Evolutionary conservation across 495 filamentous ascomycete species (phyloP).

Genomic region (Elaphomyces granulatus): DNA sequence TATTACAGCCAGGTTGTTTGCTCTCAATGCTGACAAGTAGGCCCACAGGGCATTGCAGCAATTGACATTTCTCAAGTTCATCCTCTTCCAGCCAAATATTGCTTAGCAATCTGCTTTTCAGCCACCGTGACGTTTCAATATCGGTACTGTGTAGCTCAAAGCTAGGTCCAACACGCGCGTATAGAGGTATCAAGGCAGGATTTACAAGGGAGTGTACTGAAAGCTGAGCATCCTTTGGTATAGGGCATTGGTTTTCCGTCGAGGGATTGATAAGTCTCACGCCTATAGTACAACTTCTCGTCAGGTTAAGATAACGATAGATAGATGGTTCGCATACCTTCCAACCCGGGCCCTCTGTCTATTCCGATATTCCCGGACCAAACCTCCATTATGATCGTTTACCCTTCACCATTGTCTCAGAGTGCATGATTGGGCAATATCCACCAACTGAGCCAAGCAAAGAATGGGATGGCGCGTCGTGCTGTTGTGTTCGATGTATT

Average conservation of each 20-base stretch:
- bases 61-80: slow-evolving; percentile 18
- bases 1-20: slow-evolving; percentile 8
- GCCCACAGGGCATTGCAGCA: slow-evolving; percentile 28
- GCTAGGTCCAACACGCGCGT: slow-evolving; percentile 36
- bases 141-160: slow-evolving; percentile 31
- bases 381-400: slow-evolving; percentile 4
- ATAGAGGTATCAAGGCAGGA: slow-evolving; percentile 32
- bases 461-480: too few species aligned
- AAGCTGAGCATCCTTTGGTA: slow-evolving; percentile 24
- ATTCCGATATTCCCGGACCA: slow-evolving; percentile 5
- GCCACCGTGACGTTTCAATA: slow-evolving; percentile 27
- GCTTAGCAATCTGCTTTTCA: slow-evolving; percentile 9
- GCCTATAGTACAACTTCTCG: slow-evolving; percentile 10
- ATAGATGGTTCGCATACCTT: background rate
- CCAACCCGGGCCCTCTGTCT: background rate
- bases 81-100: slow-evolving; percentile 24
- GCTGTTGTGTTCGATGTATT: too few species aligned
- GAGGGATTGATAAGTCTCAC: slow-evolving; percentile 26
- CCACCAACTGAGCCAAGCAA: too few species aligned
- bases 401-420: too few species aligned
- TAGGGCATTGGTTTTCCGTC: slow-evolving; percentile 22
- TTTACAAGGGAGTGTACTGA: slow-evolving; percentile 32
- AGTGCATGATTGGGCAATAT: too few species aligned
- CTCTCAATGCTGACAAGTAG: slow-evolving; percentile 23
- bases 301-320: background rate